Conservation (phyloP, 2,329 filamentous ascomycete species). For the Myriosclerotinia curreyana region DNA sequence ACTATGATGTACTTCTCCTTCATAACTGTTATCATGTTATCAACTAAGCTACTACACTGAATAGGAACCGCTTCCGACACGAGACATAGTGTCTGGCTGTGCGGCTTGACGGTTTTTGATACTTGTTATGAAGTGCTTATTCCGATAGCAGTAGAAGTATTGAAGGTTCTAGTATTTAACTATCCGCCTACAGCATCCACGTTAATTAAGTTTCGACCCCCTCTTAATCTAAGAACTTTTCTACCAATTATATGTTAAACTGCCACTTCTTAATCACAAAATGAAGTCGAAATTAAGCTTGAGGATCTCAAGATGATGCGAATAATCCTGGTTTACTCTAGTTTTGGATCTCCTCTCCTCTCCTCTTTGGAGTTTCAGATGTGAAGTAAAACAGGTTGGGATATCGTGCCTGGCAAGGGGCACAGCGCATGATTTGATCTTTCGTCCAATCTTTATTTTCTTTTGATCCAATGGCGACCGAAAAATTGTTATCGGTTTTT, state of each 20-base stretch:
- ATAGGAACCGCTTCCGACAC: neutral
- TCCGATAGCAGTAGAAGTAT: too few relatives aligned
- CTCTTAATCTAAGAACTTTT: neutral
- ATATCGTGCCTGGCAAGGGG: neutral
- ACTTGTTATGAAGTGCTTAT: too few relatives aligned
- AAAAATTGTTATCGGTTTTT: neutral
- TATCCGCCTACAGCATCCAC: too few relatives aligned
- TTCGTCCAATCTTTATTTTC: neutral
- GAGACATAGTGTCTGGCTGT: neutral
- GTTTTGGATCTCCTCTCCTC: neutral
- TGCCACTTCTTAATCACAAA: neutral
- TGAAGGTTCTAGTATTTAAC: too few relatives aligned
- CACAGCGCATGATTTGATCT: conserved; percentile 8
- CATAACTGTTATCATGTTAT: neutral
- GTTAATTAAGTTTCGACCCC: neutral
- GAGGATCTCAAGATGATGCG: conserved; percentile 2
- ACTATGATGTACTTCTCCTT: neutral
- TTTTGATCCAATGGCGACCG: neutral
- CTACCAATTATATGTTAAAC: neutral
- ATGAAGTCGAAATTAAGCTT: conserved; percentile 6
- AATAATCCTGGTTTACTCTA: neutral
- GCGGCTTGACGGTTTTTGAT: neutral
- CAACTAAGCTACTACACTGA: neutral
- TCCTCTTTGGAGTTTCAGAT: conserved; percentile 7
- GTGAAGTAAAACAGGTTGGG: conserved; percentile 1